A percentile compares a stretch with the other conserved stretches of the same genome.
Conservation (phyloP, 2,329 filamentous ascomycete genomes). For the Colletotrichum eleusines region DNA sequence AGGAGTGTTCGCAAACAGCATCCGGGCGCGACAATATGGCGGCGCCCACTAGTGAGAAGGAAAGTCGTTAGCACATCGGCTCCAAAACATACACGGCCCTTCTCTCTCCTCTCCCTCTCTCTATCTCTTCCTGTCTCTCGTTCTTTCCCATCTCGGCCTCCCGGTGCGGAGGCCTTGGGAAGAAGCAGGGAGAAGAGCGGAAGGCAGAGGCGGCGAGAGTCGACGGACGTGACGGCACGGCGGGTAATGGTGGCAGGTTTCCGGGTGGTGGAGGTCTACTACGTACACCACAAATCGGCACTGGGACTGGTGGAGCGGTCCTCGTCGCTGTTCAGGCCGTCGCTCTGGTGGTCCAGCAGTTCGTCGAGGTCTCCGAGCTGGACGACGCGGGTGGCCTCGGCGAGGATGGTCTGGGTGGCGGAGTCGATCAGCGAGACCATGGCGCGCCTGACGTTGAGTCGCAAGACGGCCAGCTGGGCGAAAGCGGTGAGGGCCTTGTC, state of each 20-base stretch:
- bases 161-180: not conserved
- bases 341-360: not conserved
- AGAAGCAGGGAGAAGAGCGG: no score
- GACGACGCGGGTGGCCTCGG: slow-evolving; percentile 62
- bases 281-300: slow-evolving; percentile 52
- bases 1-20: slow-evolving; percentile 50
- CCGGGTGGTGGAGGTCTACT: slow-evolving; percentile 38
- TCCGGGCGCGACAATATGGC: slow-evolving; percentile 48
- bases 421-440: slow-evolving; percentile 63
- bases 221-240: not conserved
- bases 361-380: slow-evolving; percentile 51
- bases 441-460: slow-evolving; percentile 59
- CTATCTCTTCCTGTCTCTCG: not conserved
- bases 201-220: not conserved
- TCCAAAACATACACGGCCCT: not conserved
- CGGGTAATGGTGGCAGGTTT: not conserved
- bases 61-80: slow-evolving; percentile 26
- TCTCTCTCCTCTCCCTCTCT: not conserved
- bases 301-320: slow-evolving; percentile 29
- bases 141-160: not conserved
- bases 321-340: slow-evolving; percentile 10
- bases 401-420: slow-evolving; percentile 62
- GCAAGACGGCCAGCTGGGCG: slow-evolving; percentile 63
- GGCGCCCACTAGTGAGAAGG: slow-evolving; percentile 37
- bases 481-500: slow-evolving; percentile 58